Base-by-base conservation (phyloP, 2,329 filamentous ascomycete genomes). In the Claviceps monticola region DNA sequence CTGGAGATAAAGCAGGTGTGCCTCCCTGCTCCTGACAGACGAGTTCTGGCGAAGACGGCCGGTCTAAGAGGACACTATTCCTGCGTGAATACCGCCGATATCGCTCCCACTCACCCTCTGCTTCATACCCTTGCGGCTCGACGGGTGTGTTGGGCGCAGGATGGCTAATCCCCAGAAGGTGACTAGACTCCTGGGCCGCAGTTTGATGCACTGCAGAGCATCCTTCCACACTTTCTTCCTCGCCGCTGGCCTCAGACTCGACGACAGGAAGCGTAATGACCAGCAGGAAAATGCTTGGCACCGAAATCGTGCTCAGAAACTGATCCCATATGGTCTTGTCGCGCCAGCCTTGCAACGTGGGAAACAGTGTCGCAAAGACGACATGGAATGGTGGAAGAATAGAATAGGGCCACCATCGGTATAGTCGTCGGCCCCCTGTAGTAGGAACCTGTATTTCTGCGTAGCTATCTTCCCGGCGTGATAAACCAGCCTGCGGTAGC, bases 241-340 rank as follows among this genome's bases (percentile, higher is more conserved):
- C 60, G 4, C 80, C 76, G 7, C 76, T 73, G 19, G 79, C 74
- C 43, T 79, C 76, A 1, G 79, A 78, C 60, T 97, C 91, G 5
- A 95, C 87, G 0, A 98, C 89, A 0, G 94, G 93, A 4, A 98
- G 68, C 0, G 93, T 98, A 46, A 93, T 81, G 0, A 91, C 91
- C 4, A 98, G 74, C 2, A 97, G 70, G 56, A 98, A 87, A 39
- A 98, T 88, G 59, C 86, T 94, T 1, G 90, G 87, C n/a, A 88
- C 83, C 7, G 90, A 90, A 39, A 94, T 75, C 11, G 93, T 60
- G 43, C 88, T 91, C 47, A 96, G 71, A 45, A 89, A 69, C 61
- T 86, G 89, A 60, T 91, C 90, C 81, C 83, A 88, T n/a, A 84
- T 66, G n/a, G 74, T 81, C 67, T 96, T 97, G 29, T 85, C 79